Evolutionary conservation across 2,329 filamentous ascomycete genomes (phyloP).

Genomic region (Trichoderma gracile): DNA sequence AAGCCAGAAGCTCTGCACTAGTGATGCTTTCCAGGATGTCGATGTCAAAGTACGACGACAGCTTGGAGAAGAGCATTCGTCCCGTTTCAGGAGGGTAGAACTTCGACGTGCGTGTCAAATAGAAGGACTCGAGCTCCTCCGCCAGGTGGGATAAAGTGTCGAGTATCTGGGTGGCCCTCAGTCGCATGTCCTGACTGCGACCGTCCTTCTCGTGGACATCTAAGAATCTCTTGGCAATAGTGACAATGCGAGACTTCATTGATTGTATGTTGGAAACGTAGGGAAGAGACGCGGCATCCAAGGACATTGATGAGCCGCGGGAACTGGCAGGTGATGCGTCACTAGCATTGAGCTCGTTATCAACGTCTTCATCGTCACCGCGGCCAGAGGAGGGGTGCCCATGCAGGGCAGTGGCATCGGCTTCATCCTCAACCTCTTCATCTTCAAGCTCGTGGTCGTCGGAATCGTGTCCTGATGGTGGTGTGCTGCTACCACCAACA

Average conservation of each 20-base stretch:
- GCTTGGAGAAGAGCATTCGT: conserved; percentile 66
- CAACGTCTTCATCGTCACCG: conserved; percentile 54
- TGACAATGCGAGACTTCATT: conserved; percentile 66
- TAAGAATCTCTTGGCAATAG: conserved; percentile 79
- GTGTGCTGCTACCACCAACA: conserved; percentile 29
- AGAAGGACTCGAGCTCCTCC: conserved; percentile 69
- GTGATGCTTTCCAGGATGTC: conserved; percentile 92
- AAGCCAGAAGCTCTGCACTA: conserved; percentile 89
- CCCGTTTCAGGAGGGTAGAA: conserved; percentile 54
- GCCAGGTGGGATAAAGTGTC: conserved; percentile 71
- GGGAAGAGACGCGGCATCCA: conserved; percentile 56
- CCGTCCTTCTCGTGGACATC: conserved; percentile 78
- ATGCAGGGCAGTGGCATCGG: conserved; percentile 39
- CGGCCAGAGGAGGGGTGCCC: conserved; percentile 47
- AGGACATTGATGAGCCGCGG: conserved; percentile 64
- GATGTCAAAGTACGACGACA: conserved; percentile 83
- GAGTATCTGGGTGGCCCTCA: conserved; percentile 76
- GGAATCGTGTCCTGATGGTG: conserved; percentile 36
- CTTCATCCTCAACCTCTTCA: conserved; percentile 30
- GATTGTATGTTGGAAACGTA: conserved; percentile 53
- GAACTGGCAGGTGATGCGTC: conserved; percentile 67
- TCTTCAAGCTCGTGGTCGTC: conserved; percentile 34
- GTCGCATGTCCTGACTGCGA: conserved; percentile 69
- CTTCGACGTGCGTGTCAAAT: conserved; percentile 56
- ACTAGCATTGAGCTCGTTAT: conserved; percentile 53